A percentile compares a stretch with the other conserved stretches of the same genome.
Conservation (phyloP, 257 asterid genomes). For the Cruciata laevipes region DNA sequence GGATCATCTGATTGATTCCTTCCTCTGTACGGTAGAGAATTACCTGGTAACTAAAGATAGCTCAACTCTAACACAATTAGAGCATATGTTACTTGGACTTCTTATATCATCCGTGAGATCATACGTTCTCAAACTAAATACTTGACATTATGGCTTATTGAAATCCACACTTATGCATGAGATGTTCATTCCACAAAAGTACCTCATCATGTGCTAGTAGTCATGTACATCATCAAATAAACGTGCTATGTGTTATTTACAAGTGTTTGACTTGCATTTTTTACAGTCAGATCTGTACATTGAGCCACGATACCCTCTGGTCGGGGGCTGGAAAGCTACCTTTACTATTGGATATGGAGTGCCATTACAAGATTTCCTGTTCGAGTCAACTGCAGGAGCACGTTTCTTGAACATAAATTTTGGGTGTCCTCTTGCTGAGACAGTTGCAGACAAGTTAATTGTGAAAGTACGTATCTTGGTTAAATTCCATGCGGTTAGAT, state of each 20-base stretch:
- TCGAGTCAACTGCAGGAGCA: constrained; percentile 64
- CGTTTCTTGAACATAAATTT: constrained; percentile 89
- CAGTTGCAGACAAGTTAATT: constrained; percentile 81
- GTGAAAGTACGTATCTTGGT: constrained; percentile 49
- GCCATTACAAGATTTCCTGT: constrained; percentile 87
- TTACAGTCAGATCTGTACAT: constrained; percentile 86
- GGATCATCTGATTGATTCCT: not conserved
- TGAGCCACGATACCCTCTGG: constrained; percentile 93
- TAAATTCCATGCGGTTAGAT: not conserved
- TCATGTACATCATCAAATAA: not conserved
- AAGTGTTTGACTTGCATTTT: constrained; percentile 8
- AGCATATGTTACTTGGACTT: not conserved
- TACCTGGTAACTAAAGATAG: not conserved
- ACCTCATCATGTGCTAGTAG: not conserved
- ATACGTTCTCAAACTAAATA: not conserved
- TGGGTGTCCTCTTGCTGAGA: constrained; percentile 82
- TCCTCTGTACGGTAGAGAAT: not conserved
- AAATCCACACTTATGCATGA: not conserved
- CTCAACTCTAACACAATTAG: not conserved
- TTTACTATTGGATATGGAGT: constrained; percentile 85
- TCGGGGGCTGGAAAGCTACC: constrained; percentile 99
- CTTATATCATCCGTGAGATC: not conserved
- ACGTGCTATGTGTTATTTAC: not conserved
- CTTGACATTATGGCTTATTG: not conserved
- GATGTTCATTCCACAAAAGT: not conserved